Percentiles rank a stretch among this genome's conserved stretches.
phyloP scores from a whole-genome alignment of 805 yeast genomes.

The Schwanniomyces pseudopolymorphus region DNA sequence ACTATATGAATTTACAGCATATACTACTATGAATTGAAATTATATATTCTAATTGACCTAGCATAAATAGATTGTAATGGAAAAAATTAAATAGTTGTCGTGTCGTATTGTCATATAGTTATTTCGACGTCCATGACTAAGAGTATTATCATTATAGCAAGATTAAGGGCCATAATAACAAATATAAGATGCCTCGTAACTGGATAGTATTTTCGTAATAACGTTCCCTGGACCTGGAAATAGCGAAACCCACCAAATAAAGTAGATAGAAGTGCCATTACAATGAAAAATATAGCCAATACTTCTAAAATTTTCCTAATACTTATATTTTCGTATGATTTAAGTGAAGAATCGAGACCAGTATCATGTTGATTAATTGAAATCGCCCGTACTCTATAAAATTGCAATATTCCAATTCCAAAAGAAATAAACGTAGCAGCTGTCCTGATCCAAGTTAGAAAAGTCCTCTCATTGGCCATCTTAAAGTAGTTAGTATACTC shows the following conservation, averaged over 20 bases:
- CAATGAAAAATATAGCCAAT: conserved; percentile 14
- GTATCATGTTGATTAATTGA: conserved; percentile 3
- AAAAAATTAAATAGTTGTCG: too few relatives aligned
- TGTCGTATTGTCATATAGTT: conserved; percentile 2
- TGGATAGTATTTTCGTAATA: conserved; percentile 22
- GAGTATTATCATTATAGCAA: conserved; percentile 17
- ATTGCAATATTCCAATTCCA: conserved; percentile 23
- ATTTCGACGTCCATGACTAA: conserved; percentile 18
- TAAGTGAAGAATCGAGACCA: not conserved
- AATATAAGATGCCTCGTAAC: conserved; percentile 19
- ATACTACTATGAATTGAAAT: too few relatives aligned
- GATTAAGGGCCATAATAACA: conserved; percentile 15
- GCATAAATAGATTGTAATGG: too few relatives aligned
- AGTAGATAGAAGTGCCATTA: conserved; percentile 15
- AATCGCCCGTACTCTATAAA: conserved; percentile 17
- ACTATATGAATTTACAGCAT: too few relatives aligned
- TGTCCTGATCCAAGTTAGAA: conserved; percentile 30
- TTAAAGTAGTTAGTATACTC: conserved; percentile 1
- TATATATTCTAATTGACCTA: too few relatives aligned
- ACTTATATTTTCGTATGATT: not conserved
- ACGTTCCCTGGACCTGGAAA: conserved; percentile 22
- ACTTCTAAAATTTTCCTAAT: conserved; percentile 15
- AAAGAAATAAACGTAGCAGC: conserved; percentile 21
- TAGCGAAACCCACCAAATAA: conserved; percentile 23
- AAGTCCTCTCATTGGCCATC: conserved; percentile 36